Conservation (phyloP, 805 yeast genomes). For the Saccharomyces kudriavzevii region DNA sequence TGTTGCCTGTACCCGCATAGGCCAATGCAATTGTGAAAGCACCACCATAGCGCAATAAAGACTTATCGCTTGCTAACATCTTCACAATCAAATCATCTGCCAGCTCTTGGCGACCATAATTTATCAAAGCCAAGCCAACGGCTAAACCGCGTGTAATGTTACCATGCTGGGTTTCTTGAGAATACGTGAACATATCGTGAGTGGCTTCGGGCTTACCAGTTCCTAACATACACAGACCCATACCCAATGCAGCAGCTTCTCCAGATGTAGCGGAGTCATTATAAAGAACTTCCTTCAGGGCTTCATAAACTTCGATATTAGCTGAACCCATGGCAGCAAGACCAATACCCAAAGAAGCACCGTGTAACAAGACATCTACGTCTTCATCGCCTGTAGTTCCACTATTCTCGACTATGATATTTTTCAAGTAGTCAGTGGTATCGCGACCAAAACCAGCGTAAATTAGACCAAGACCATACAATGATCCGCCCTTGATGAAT, state of each 20-base stretch:
- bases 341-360: constrained; percentile 92
- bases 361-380: constrained; percentile 80
- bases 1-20: constrained; percentile 92
- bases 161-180: constrained; percentile 93
- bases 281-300: constrained; percentile 72
- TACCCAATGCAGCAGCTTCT: constrained; percentile 91
- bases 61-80: constrained; percentile 65
- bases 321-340: constrained; percentile 94
- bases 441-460: constrained; percentile 96
- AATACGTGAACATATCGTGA: constrained; percentile 80
- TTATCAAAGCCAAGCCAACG: constrained; percentile 77
- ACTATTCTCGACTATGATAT: constrained; percentile 57
- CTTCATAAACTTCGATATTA: constrained; percentile 66
- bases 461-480: constrained; percentile 85
- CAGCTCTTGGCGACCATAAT: constrained; percentile 75
- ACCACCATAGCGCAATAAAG: constrained; percentile 91
- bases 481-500: constrained; percentile 91
- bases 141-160: constrained; percentile 91
- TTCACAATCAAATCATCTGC: constrained; percentile 63
- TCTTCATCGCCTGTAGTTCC: constrained; percentile 55
- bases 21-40: constrained; percentile 91
- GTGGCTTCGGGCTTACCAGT: constrained; percentile 63
- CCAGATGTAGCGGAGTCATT: constrained; percentile 91
- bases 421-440: constrained; percentile 67
- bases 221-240: constrained; percentile 95